Percentiles rank a stretch among this genome's conserved stretches.
Conservation (phyloP, 129 eudicot genomes). For the Pulicaria dysenterica region DNA sequence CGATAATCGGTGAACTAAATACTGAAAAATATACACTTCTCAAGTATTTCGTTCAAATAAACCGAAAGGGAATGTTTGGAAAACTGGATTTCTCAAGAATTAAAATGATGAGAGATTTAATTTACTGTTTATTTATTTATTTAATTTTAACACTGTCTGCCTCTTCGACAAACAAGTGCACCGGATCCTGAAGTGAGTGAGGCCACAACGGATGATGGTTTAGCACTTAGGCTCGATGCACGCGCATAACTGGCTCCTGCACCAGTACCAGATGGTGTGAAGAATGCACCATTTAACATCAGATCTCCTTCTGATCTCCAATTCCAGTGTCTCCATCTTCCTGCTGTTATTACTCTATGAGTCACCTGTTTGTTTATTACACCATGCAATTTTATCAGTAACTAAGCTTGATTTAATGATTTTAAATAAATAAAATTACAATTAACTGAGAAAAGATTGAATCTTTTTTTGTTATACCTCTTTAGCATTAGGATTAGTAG, state of each 20-base stretch:
- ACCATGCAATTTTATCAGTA: background rate
- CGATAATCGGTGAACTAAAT: slow-evolving; percentile 14
- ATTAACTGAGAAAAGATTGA: background rate
- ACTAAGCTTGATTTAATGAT: background rate
- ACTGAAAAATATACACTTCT: slow-evolving; percentile 47
- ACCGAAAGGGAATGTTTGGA: slow-evolving; percentile 29
- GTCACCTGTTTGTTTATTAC: slow-evolving; percentile 65
- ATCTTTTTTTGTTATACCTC: slow-evolving; percentile 48
- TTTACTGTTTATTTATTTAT: slow-evolving; percentile 15
- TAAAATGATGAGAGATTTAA: slow-evolving; percentile 33
- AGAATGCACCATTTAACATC: slow-evolving; percentile 82
- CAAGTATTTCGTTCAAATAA: slow-evolving; percentile 34
- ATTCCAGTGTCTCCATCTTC: slow-evolving; percentile 80
- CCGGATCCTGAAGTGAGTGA: slow-evolving; percentile 87
- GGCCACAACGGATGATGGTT: slow-evolving; percentile 74
- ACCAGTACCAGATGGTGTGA: slow-evolving; percentile 78
- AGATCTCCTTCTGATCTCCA: slow-evolving; percentile 95
- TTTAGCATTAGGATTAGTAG: slow-evolving; percentile 66
- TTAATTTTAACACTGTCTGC: slow-evolving; percentile 50
- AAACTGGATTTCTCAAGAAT: slow-evolving; percentile 32
- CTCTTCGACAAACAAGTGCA: slow-evolving; percentile 72
- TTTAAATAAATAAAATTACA: background rate
- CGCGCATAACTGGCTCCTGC: slow-evolving; percentile 84
- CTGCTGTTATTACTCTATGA: slow-evolving; percentile 55
- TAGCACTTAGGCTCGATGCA: slow-evolving; percentile 89